These are phyloP conservation scores for Venturia nashicola DNA, from an alignment of 2,329 filamentous ascomycete species.

Conservation along the genomic window DNA sequence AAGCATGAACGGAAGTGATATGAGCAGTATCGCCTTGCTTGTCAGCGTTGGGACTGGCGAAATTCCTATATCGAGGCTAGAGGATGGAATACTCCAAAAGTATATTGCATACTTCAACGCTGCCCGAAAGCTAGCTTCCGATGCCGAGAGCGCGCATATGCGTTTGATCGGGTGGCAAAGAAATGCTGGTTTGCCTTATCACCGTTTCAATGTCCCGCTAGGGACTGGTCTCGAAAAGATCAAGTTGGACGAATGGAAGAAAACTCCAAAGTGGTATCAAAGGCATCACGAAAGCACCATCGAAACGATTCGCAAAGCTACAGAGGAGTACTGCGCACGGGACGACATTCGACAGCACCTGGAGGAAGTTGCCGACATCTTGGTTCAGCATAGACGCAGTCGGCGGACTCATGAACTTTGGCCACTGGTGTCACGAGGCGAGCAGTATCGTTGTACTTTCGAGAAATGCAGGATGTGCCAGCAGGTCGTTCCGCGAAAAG, in stretches of 20 bases:
- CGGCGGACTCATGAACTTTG: background rate
- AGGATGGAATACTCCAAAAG: background rate
- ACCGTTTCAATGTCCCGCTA: background rate
- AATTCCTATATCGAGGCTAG: background rate
- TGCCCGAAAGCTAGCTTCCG: background rate
- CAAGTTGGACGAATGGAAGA: background rate
- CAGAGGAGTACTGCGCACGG: background rate
- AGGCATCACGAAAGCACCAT: background rate
- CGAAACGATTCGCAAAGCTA: background rate
- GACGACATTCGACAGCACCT: background rate
- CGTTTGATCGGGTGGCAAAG: background rate
- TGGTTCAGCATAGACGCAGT: background rate
- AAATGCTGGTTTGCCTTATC: background rate
- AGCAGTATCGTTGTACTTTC: background rate
- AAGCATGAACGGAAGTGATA: conserved; percentile 27
- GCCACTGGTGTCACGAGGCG: background rate
- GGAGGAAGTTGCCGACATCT: background rate
- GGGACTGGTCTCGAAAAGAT: background rate
- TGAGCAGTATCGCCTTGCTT: conserved; percentile 22
- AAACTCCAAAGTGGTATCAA: background rate
- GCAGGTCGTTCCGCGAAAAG: background rate
- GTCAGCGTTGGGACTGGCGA: conserved; percentile 34
- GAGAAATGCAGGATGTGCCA: background rate
- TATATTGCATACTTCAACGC: background rate
- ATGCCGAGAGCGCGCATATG: background rate